Evolutionary conservation across 176 grass and related monocot genomes (phyloP), one percentile per base, ranked within the genome.

Genomic region (Echinochloa phyllopogon): DNA sequence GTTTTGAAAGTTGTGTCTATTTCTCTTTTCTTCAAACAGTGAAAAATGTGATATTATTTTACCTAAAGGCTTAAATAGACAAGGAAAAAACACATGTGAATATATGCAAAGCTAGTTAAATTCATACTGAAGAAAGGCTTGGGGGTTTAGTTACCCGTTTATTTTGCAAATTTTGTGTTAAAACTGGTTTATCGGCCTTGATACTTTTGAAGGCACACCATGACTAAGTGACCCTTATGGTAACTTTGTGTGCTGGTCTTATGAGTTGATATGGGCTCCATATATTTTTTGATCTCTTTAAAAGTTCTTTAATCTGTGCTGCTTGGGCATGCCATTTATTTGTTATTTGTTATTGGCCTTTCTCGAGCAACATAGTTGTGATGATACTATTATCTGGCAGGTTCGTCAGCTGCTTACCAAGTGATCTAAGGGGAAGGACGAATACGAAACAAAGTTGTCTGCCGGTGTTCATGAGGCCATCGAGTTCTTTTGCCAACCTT

Each of bases 371-470:
- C 62, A 14, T 38, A 6, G 61, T 65, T 65, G 29, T 65, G 62
- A 65, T 65, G 15, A 65, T 39, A 6, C 16, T 66, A 17, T 66
- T 66, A 66, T 66, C 64, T 66, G 15, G 64, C 64, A 66, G 64
- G 17, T 39, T 20, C 16, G 3, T 66, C 36, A 18, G 36, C 33
- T 20, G 36, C 33, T 39, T 66, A 40, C 36, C 36, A 40, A 66
- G 64, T 66, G 33, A 65, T 65, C 33, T 65, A 18, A 65, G 63
- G 63, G 17, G 33, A 38, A 38, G 33, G 63, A 8, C 15, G 63
- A 65, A 65, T 39, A 6, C 0, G 63, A 37, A 65, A 37, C 27
- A 33, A 16, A 29, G 20, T 57, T 57, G 57, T 11, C 23, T 25
- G 57, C 57, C 1, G 10, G n/a, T 57, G 10, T 25, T 60, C 57